A percentile compares a stretch with the other conserved stretches of the same genome.
Evolutionary conservation across 1,284 basidiomycete species (phyloP).

Genomic region (Moesziomyces parantarcticus): DNA sequence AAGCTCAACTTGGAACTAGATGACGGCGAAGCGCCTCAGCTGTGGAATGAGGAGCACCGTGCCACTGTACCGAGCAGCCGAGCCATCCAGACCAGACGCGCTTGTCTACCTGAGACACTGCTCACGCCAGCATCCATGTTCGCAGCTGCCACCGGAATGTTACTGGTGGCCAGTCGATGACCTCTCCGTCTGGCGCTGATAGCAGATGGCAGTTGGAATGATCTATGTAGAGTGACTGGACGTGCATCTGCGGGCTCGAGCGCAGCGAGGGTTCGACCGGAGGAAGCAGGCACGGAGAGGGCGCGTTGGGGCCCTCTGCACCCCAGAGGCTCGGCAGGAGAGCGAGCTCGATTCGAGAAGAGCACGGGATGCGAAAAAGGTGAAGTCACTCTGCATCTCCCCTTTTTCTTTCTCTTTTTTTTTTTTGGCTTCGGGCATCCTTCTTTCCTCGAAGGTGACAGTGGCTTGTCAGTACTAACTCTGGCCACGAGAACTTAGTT

Average conservation of each 20-base stretch:
- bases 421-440: constrained; percentile 1
- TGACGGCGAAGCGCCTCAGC: background rate
- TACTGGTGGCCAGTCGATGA: background rate
- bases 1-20: background rate
- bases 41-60: background rate
- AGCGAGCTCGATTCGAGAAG: background rate
- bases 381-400: constrained; percentile 16
- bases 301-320: no score
- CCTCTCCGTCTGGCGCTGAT: no score
- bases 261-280: background rate
- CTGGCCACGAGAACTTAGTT: no score
- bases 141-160: background rate
- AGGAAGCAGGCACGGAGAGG: background rate
- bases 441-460: background rate
- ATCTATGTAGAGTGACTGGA: background rate
- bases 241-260: no score
- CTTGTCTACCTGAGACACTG: background rate
- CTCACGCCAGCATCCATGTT: background rate
- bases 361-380: background rate
- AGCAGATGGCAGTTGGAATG: no score
- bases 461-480: no score
- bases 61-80: background rate
- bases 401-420: background rate
- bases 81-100: background rate
- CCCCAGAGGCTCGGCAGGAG: background rate